phyloP scores from a whole-genome alignment of 2,329 filamentous ascomycete species.

The Stagonosporopsis tanaceti region DNA sequence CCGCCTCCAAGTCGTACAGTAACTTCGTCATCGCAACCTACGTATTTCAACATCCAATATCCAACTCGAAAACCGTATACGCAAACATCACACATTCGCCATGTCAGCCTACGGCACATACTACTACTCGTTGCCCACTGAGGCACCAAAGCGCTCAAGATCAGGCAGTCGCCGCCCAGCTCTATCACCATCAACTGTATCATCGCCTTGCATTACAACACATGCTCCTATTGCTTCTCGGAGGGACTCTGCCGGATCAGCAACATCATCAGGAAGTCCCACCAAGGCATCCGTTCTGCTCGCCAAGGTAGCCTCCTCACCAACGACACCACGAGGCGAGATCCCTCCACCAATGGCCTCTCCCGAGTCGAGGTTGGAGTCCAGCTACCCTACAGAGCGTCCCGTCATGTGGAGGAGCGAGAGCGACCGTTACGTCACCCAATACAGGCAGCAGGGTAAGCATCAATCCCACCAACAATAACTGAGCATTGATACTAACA shows the following conservation, averaged over 20 bases:
- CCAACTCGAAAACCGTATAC: slow-evolving; percentile 23
- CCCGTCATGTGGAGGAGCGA: slow-evolving; percentile 48
- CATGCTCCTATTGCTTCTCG: slow-evolving; percentile 51
- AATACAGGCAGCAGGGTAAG: slow-evolving; percentile 50
- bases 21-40: slow-evolving; percentile 25
- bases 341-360: slow-evolving; percentile 42
- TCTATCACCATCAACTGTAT: slow-evolving; percentile 56
- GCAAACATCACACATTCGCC: slow-evolving; percentile 28
- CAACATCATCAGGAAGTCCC: slow-evolving; percentile 48
- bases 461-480: slow-evolving; percentile 10
- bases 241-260: slow-evolving; percentile 46
- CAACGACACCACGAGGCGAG: slow-evolving; percentile 49
- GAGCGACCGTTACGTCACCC: slow-evolving; percentile 48
- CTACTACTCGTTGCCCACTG: slow-evolving; percentile 50
- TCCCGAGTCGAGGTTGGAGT: slow-evolving; percentile 38
- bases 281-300: slow-evolving; percentile 53
- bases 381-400: slow-evolving; percentile 40
- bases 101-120: slow-evolving; percentile 48
- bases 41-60: slow-evolving; percentile 25
- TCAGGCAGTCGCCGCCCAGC: slow-evolving; percentile 53
- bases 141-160: slow-evolving; percentile 44
- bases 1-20: slow-evolving; percentile 15
- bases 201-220: slow-evolving; percentile 55
- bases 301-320: slow-evolving; percentile 54
- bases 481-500: slow-evolving; percentile 25